Conservation (phyloP, 306 rosid species). For the Cyclanthera cordifolia region DNA sequence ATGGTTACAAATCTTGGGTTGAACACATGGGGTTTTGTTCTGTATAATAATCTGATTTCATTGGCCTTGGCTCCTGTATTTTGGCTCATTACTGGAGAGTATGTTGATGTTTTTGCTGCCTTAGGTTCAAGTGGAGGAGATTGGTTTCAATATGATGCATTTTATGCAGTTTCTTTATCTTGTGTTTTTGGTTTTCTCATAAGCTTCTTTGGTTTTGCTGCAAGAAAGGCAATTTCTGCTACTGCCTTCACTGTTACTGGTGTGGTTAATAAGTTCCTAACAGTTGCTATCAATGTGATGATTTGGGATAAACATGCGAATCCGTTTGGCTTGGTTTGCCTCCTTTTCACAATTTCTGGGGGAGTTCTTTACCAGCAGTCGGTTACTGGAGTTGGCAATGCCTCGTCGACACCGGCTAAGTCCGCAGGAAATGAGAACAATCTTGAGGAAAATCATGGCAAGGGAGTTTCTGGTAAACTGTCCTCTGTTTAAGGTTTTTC, state of each 20-base stretch:
- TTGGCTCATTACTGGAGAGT: slow-evolving; percentile 79
- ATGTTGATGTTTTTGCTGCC: slow-evolving; percentile 51
- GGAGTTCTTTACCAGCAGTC: slow-evolving; percentile 95
- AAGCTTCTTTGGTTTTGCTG: slow-evolving; percentile 94
- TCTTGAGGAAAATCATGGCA: slow-evolving; percentile 39
- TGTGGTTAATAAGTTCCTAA: slow-evolving; percentile 88
- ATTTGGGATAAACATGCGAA: slow-evolving; percentile 99
- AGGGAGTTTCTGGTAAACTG: slow-evolving; percentile 36
- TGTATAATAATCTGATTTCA: slow-evolving; percentile 66
- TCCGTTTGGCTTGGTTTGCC: slow-evolving; percentile 72
- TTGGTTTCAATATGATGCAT: slow-evolving; percentile 43
- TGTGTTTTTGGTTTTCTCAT: slow-evolving; percentile 84
- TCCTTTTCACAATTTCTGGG: slow-evolving; percentile 66
- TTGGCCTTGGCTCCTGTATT: slow-evolving; percentile 75
- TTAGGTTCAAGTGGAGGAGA: slow-evolving; percentile 33
- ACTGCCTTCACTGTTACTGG: slow-evolving; percentile 94
- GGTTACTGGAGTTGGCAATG: slow-evolving; percentile 28
- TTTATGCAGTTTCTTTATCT: slow-evolving; percentile 52
- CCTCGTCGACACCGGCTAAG: slow-evolving; percentile 24
- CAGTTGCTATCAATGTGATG: slow-evolving; percentile 70
- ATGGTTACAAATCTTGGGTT: slow-evolving; percentile 86
- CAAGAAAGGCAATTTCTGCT: slow-evolving; percentile 79
- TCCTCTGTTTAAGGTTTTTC: slow-evolving; percentile 33
- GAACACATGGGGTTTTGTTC: slow-evolving; percentile 89
- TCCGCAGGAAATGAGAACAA: slow-evolving; percentile 28